Base-by-base conservation (phyloP, 768 basidiomycete species). In the Tephrocybe sp. region DNA sequence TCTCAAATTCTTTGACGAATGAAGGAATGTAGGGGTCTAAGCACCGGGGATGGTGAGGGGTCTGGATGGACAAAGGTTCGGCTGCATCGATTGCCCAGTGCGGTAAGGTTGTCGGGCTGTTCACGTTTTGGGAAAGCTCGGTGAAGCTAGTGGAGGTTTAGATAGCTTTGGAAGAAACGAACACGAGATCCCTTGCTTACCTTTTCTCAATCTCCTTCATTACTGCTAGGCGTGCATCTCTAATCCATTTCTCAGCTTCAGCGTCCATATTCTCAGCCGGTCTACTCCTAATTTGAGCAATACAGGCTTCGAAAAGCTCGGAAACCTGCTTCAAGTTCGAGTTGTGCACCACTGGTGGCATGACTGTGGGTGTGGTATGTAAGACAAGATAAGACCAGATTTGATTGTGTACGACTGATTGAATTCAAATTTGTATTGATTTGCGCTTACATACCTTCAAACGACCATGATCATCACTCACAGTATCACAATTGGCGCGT, bases 291-390 rank as follows among this genome's bases (percentile, higher is more conserved):
- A 55, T n/a, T 21, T 15, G 32, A 12, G 42, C 26, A 18, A 55
- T 50, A 33, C 43, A 49, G 18, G 49, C 47, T 3, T 55, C 48
- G 43, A 55, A 55, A 25, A 50, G 18, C 12, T 39, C 48, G 28
- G 53, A 44, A 18, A 55, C 48, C 20, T 45, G 36, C 20, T 45
- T 55, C n/a, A 50, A 38, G 24, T 50, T 41, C n/a, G 33, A n/a
- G 15, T 26, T 11, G 7, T 18, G 21, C 9, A 21, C 6, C 40
- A 24, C 20, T 5, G 28, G 28, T 30, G 28, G 12, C 28, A 30
- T 30, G 28, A 6, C 28, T n/a, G n/a, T n/a, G n/a, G n/a, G n/a
- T n/a, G n/a, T n/a, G n/a, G n/a, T n/a, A n/a, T n/a, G n/a, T n/a
- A n/a, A n/a, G n/a, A n/a, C n/a, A n/a, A n/a, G n/a, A n/a, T n/a